Evolutionary conservation across 805 yeast species (phyloP).

Genomic region (Pichia heedii): DNA sequence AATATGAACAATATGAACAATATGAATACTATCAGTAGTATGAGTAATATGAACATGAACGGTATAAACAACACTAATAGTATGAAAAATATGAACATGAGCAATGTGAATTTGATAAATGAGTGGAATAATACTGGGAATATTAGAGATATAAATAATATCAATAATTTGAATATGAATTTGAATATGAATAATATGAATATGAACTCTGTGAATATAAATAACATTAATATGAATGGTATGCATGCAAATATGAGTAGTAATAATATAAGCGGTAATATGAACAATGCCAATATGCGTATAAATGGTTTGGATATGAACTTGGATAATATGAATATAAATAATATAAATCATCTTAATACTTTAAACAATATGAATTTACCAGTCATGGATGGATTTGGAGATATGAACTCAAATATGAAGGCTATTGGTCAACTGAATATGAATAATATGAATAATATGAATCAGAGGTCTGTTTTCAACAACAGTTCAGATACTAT

Average conservation of each 20-base stretch:
- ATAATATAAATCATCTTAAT: too few relatives aligned
- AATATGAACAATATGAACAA: background rate
- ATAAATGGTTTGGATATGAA: too few relatives aligned
- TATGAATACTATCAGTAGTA: background rate
- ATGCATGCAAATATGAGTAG: background rate
- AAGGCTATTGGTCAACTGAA: background rate
- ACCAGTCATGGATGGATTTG: background rate
- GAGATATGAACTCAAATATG: background rate
- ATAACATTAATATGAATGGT: slow-evolving; percentile 3
- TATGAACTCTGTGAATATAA: background rate
- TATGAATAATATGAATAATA: background rate
- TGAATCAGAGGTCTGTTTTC: background rate
- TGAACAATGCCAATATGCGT: too few relatives aligned
- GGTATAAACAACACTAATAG: background rate
- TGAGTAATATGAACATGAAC: background rate
- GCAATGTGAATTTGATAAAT: background rate
- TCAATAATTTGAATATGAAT: background rate
- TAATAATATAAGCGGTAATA: background rate
- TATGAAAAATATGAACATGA: slow-evolving; percentile 1
- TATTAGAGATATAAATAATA: background rate
- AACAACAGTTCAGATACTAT: background rate
- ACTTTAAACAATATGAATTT: slow-evolving; percentile 5
- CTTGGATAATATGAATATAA: slow-evolving; percentile 2
- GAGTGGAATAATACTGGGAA: too few relatives aligned
- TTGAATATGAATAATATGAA: background rate